phyloP scores from a whole-genome alignment of 805 yeast genomes.

The Kregervanrija fluxuum region DNA sequence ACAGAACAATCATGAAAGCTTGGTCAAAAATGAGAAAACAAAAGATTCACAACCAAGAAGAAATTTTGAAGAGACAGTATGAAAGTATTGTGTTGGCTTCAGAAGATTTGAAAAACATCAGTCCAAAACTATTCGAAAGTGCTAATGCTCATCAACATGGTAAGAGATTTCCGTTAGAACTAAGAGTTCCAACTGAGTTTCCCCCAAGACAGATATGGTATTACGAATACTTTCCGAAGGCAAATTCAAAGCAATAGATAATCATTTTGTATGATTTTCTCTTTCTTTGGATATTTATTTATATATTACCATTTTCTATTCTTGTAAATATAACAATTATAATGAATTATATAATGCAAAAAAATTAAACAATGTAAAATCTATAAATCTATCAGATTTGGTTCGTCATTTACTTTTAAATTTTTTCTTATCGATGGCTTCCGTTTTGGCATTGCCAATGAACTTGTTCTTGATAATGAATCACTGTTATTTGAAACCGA shows the following conservation, averaged over 20 bases:
- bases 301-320: background rate
- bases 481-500: no score
- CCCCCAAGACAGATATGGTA: conserved; percentile 85
- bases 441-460: no score
- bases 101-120: conserved; percentile 50
- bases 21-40: conserved; percentile 63
- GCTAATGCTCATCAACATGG: conserved; percentile 53
- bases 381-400: no score
- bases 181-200: conserved; percentile 81
- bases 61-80: conserved; percentile 52
- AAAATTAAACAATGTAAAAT: no score
- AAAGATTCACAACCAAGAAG: conserved; percentile 35
- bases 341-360: background rate
- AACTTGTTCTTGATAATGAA: no score
- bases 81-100: conserved; percentile 62
- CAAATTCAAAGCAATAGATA: conserved; percentile 9
- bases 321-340: background rate
- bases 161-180: conserved; percentile 71
- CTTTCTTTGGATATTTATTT: background rate
- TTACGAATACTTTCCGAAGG: conserved; percentile 35
- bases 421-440: no score
- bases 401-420: no score
- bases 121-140: conserved; percentile 48
- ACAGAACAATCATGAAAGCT: conserved; percentile 72
- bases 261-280: background rate